These are phyloP conservation scores for Fonsecaea multimorphosa DNA, from an alignment of 2,329 filamentous ascomycete genomes.

Conservation along the genomic window DNA sequence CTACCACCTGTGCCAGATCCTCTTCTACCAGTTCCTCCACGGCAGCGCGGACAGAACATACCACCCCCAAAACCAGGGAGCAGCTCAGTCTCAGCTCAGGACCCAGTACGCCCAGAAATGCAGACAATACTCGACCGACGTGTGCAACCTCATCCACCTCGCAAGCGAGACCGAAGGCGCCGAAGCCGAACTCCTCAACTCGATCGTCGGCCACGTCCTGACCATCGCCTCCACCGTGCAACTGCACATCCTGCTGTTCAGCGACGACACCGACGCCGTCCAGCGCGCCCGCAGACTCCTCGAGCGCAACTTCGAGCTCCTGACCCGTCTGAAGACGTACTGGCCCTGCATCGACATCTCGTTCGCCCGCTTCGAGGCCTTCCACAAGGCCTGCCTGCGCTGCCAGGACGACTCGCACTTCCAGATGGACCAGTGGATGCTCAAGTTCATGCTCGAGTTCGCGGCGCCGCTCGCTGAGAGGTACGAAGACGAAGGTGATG, in stretches of 20 bases:
- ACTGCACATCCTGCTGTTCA: conserved; percentile 55
- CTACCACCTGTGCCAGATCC: conserved; percentile 55
- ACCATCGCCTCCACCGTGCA: conserved; percentile 57
- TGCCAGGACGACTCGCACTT: conserved; percentile 47
- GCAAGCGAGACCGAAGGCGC: conserved; percentile 47
- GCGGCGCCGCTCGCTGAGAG: conserved; percentile 32
- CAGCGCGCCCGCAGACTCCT: conserved; percentile 46
- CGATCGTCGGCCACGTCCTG: conserved; percentile 55
- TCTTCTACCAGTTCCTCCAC: conserved; percentile 56
- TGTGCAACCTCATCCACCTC: conserved; percentile 52
- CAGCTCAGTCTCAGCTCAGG: conserved; percentile 30
- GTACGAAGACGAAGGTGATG: conserved; percentile 18
- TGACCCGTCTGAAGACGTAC: conserved; percentile 49
- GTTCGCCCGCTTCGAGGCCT: conserved; percentile 50
- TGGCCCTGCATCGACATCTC: conserved; percentile 52
- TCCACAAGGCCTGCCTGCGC: conserved; percentile 51
- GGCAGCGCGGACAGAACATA: conserved; percentile 24
- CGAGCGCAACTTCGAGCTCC: conserved; percentile 55
- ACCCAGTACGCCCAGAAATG: conserved; percentile 48
- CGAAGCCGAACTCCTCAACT: conserved; percentile 53
- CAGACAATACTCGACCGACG: conserved; percentile 48
- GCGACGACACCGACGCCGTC: conserved; percentile 47
- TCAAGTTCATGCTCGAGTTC: conserved; percentile 44
- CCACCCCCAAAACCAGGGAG: background rate
- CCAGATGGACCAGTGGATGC: conserved; percentile 52